Evolutionary conservation across 2,329 filamentous ascomycete genomes (phyloP).

Genomic region (Fusarium guadeloupense): DNA sequence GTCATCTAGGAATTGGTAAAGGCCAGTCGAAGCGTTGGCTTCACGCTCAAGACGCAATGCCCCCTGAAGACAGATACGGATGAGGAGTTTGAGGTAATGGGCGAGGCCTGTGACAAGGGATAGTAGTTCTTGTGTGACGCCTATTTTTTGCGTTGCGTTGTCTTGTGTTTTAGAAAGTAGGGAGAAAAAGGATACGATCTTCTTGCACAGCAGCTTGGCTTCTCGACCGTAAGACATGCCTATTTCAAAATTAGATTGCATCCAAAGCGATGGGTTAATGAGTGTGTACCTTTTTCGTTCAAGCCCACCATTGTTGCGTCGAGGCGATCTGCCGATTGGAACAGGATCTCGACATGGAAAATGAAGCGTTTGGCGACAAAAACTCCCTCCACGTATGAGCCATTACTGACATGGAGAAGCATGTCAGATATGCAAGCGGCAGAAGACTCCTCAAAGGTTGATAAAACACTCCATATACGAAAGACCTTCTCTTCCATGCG

Average conservation of each 20-base stretch:
- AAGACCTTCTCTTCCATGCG: constrained; percentile 98
- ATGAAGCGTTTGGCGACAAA: constrained; percentile 97
- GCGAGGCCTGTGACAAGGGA: constrained; percentile 95
- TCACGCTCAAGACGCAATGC: constrained; percentile 92
- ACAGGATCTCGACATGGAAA: constrained; percentile 92
- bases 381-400: constrained; percentile 93
- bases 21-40: constrained; percentile 74
- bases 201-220: constrained; percentile 99
- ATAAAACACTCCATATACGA: constrained; percentile 97
- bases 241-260: constrained; percentile 47
- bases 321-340: constrained; percentile 85
- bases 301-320: constrained; percentile 75
- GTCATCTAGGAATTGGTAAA: constrained; percentile 85
- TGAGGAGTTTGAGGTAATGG: constrained; percentile 96
- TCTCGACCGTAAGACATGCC: constrained; percentile 92
- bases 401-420: constrained; percentile 98
- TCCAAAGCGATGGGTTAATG: neutral
- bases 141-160: constrained; percentile 86
- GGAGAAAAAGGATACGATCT: constrained; percentile 97
- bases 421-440: constrained; percentile 99
- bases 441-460: constrained; percentile 96
- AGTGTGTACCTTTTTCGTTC: constrained; percentile 75
- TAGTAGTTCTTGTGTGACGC: constrained; percentile 97
- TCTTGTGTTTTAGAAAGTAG: constrained; percentile 95
- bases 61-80: constrained; percentile 94